These are phyloP conservation scores for Dactylellina drechsleri DNA, from an alignment of 2,329 filamentous ascomycete species.

Conservation along the genomic window DNA sequence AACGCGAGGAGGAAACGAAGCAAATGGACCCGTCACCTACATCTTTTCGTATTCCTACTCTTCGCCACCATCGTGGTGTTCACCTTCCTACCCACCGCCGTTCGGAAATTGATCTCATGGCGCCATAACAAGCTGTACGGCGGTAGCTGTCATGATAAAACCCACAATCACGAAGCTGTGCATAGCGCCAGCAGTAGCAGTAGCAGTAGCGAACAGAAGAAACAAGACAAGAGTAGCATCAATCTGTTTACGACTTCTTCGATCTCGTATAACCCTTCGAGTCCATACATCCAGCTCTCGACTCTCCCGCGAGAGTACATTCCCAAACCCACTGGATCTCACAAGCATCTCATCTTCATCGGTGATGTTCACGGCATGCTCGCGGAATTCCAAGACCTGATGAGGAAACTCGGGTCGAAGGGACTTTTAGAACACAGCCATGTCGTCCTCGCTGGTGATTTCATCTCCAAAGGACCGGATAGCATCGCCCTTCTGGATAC, in stretches of 20 bases:
- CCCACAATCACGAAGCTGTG: neutral
- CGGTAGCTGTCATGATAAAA: constrained; percentile 40
- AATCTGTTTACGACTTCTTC: constrained; percentile 22
- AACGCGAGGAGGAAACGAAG: constrained; percentile 18
- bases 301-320: constrained; percentile 37
- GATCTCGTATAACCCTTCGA: constrained; percentile 24
- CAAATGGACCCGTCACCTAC: constrained; percentile 41
- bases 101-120: constrained; percentile 46
- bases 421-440: constrained; percentile 68
- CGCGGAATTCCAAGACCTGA: constrained; percentile 40
- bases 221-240: constrained; percentile 2
- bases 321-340: constrained; percentile 17
- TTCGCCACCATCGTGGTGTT: constrained; percentile 48
- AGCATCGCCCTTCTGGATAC: constrained; percentile 80
- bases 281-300: constrained; percentile 45
- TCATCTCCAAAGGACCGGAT: constrained; percentile 87
- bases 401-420: constrained; percentile 32
- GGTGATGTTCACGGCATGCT: constrained; percentile 92
- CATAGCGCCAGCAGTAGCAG: neutral
- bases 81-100: constrained; percentile 31
- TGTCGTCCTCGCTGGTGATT: constrained; percentile 78
- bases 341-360: constrained; percentile 77
- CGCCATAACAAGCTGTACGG: constrained; percentile 42
- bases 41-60: constrained; percentile 26
- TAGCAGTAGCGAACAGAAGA: neutral